Percentiles rank a stretch among this genome's conserved stretches.
Conservation (phyloP, 495 filamentous ascomycete genomes). For the Annulohypoxylon bovei region DNA sequence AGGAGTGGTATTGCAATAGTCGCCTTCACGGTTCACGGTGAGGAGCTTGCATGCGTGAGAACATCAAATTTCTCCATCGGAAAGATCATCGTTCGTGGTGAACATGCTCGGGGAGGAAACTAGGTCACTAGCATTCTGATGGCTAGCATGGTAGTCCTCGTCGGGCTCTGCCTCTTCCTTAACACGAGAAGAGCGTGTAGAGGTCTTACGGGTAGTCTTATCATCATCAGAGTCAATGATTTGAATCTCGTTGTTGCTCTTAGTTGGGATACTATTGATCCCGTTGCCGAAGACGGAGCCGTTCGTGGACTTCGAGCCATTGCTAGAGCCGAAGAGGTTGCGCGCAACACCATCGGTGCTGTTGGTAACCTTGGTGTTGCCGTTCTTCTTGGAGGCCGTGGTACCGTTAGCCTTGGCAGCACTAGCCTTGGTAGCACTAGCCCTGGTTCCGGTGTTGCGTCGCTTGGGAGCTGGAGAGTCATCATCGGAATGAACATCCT, state of each 20-base stretch:
- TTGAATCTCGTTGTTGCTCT: not conserved
- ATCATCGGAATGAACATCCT: slow-evolving; percentile 45
- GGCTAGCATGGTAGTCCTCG: not conserved
- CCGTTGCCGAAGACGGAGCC: slow-evolving; percentile 31
- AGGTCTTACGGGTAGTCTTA: not conserved
- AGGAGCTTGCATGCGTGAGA: not conserved
- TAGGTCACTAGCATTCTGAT: not conserved
- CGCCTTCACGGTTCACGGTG: no score
- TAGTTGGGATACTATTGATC: not conserved
- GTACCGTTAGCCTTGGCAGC: not conserved
- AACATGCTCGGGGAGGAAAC: not conserved
- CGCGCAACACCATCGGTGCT: not conserved
- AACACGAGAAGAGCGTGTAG: not conserved
- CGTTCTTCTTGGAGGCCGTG: not conserved
- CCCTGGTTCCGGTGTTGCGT: slow-evolving; percentile 10
- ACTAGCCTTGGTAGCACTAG: slow-evolving; percentile 16
- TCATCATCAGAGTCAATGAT: not conserved
- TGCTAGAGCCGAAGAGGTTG: not conserved
- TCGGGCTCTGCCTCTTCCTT: slow-evolving; percentile 15
- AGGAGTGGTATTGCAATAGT: not conserved
- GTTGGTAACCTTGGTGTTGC: not conserved
- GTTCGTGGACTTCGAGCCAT: not conserved
- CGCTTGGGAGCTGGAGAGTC: slow-evolving; percentile 36
- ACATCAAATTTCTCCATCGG: slow-evolving; percentile 34
- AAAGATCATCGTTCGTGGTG: slow-evolving; percentile 1